phyloP scores from a whole-genome alignment of 306 rosid species.

The Styphnolobium japonicum region DNA sequence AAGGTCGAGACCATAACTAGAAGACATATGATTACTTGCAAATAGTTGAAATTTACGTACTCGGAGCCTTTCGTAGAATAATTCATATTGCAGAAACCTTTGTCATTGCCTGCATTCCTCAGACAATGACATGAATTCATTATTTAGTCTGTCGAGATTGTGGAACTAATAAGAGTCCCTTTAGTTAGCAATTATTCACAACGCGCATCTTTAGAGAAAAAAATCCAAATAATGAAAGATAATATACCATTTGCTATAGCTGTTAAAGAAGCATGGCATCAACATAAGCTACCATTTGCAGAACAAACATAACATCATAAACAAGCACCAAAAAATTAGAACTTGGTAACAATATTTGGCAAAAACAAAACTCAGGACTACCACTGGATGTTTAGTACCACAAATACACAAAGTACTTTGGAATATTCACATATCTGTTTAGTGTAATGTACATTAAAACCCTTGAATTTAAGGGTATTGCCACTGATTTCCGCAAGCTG shows the following conservation, averaged over 20 bases:
- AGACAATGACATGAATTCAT: background rate
- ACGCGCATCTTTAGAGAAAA: background rate
- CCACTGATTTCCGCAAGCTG: conserved; percentile 26
- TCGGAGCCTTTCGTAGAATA: background rate
- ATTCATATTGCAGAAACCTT: background rate
- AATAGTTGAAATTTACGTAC: background rate
- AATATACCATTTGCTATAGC: conserved; percentile 8
- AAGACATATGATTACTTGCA: background rate
- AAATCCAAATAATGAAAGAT: background rate
- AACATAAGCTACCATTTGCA: background rate
- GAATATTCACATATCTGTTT: conserved; percentile 5
- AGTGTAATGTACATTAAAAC: conserved; percentile 7
- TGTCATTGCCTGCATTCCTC: background rate
- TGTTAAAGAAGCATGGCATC: background rate
- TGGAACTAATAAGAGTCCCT: background rate
- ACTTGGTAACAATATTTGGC: background rate
- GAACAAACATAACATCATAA: background rate
- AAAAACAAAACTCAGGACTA: background rate
- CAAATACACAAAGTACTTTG: conserved; percentile 20
- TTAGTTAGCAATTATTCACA: background rate
- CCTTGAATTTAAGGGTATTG: background rate
- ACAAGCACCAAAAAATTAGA: background rate
- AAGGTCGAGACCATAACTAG: background rate
- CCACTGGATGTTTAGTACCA: background rate
- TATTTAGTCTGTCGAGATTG: background rate